Evolutionary conservation across 306 rosid species (phyloP).

Genomic region (Sechiopsis laciniata): DNA sequence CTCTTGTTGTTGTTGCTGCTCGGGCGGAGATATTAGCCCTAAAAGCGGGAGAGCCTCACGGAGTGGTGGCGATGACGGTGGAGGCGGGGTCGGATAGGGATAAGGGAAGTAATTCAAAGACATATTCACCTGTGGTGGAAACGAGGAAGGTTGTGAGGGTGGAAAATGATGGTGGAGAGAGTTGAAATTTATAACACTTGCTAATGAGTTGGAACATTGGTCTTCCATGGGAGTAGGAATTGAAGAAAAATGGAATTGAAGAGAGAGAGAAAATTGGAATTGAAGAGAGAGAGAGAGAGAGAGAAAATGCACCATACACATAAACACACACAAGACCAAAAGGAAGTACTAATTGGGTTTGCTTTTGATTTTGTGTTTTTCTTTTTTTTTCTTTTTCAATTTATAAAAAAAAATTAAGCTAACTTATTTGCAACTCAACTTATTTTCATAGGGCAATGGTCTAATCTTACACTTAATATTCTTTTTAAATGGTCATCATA

Average conservation of each 20-base stretch:
- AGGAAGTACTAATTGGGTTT: conserved; percentile 19
- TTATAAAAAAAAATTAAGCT: neutral
- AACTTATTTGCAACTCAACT: conserved; percentile 16
- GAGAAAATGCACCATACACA: conserved; percentile 16
- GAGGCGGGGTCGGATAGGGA: neutral
- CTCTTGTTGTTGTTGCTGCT: neutral
- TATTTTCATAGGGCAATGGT: conserved; percentile 18
- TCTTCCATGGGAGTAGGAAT: conserved; percentile 22
- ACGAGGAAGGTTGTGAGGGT: neutral
- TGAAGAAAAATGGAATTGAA: neutral
- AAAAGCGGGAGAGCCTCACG: conserved; percentile 20
- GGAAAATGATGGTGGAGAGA: conserved; percentile 11
- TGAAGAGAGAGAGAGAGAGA: conserved; percentile 13
- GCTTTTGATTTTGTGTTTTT: conserved; percentile 4
- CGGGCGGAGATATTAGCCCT: neutral
- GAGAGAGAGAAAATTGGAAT: neutral
- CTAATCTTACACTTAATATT: conserved; percentile 18
- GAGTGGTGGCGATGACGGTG: conserved; percentile 10
- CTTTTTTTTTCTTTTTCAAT: neutral
- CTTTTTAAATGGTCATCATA: conserved; percentile 15
- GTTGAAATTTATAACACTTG: conserved; percentile 40
- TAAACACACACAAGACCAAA: conserved; percentile 9
- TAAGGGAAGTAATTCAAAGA: neutral
- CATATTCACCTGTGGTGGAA: neutral
- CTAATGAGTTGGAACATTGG: conserved; percentile 29